Evolutionary conservation across 139 green algal species (phyloP).

Genomic region (Auxenochlorella protothecoides): DNA sequence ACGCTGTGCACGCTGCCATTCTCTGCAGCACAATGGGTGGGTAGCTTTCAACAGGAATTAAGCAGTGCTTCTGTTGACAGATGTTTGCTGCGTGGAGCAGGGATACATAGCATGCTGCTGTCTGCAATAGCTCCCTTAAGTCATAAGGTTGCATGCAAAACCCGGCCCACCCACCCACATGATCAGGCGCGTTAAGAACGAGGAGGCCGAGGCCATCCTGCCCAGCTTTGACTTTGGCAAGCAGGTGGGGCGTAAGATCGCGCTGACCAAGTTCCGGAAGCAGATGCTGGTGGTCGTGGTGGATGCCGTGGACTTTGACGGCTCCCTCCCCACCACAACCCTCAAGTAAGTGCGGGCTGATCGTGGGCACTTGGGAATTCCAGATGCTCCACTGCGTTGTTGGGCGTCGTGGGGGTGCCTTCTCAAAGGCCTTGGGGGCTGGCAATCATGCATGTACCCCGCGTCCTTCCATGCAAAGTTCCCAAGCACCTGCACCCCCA

Average conservation of each 20-base stretch:
- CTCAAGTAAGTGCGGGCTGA: neutral
- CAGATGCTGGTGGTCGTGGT: constrained; percentile 83
- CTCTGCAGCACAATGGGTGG: constrained; percentile 69
- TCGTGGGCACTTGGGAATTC: neutral
- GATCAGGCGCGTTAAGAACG: constrained; percentile 49
- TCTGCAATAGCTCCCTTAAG: neutral
- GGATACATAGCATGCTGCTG: too few species aligned
- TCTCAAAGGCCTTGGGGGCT: too few species aligned
- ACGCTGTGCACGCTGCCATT: constrained; percentile 79
- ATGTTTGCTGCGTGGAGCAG: too few species aligned
- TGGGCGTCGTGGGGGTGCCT: too few species aligned
- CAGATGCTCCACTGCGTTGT: neutral
- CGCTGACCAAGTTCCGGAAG: constrained; percentile 58
- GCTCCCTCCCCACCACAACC: constrained; percentile 71
- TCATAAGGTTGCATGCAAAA: neutral
- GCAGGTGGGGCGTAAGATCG: constrained; percentile 67
- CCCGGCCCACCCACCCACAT: too few species aligned
- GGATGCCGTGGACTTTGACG: constrained; percentile 63
- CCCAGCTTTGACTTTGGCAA: constrained; percentile 73
- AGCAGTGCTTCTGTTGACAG: neutral
- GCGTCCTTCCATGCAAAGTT: too few species aligned
- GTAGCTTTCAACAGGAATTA: constrained; percentile 2
- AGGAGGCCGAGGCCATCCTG: constrained; percentile 44
- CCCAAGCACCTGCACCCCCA: too few species aligned
- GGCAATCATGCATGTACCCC: too few species aligned